Percentiles rank a stretch among this genome's conserved stretches.
Evolutionary conservation across 73 alveolate species (phyloP).

Genomic region (Tetrahymena elliotti): DNA sequence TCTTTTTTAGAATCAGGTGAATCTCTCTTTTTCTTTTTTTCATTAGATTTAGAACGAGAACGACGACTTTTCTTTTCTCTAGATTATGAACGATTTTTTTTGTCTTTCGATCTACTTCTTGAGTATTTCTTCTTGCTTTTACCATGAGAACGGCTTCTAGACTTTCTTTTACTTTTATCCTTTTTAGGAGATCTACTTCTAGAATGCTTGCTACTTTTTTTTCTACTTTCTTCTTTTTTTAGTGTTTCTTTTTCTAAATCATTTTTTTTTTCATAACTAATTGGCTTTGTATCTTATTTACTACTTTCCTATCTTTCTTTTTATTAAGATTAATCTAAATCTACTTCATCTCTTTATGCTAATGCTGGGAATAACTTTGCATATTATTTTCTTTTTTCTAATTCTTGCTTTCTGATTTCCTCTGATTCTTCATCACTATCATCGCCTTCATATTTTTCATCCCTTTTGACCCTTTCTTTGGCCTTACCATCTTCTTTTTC

Average conservation of each 20-base stretch:
- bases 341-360: conserved; percentile 11
- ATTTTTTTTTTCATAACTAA: background rate
- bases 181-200: background rate
- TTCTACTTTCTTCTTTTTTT: background rate
- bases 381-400: background rate
- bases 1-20: background rate
- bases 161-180: background rate
- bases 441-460: background rate
- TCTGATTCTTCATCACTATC: background rate
- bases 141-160: conserved; percentile 22
- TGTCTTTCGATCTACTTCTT: background rate
- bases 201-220: background rate
- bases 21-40: background rate
- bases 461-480: conserved; percentile 14
- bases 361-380: background rate
- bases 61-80: conserved; percentile 12
- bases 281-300: background rate
- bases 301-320: background rate
- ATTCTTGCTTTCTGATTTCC: background rate
- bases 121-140: conserved; percentile 8
- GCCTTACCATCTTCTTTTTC: conserved; percentile 18
- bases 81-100: background rate
- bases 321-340: conserved; percentile 14
- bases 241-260: background rate
- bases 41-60: background rate